phyloP scores from a whole-genome alignment of 2,329 filamentous ascomycete species.

The Sporothrix curviconia region DNA sequence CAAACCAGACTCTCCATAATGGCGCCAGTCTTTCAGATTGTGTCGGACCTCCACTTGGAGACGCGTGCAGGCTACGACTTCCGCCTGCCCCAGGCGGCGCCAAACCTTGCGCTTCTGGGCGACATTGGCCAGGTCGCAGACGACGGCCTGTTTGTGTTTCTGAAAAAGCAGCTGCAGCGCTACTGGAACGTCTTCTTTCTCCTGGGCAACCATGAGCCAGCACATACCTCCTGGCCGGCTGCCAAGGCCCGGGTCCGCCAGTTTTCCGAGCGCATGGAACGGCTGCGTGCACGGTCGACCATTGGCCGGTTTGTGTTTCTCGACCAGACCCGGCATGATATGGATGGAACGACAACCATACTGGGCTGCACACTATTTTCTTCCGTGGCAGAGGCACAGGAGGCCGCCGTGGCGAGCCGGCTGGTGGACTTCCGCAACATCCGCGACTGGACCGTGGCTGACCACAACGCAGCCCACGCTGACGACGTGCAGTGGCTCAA shows the following conservation, averaged over 20 bases:
- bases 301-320: background rate
- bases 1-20: no score
- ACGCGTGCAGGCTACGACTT: conserved; percentile 39
- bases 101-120: conserved; percentile 49
- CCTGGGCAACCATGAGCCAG: conserved; percentile 52
- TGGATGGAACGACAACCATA: background rate
- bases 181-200: conserved; percentile 47
- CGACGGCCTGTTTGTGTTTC: conserved; percentile 39
- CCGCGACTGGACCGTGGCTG: background rate
- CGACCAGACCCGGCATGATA: background rate
- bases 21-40: conserved; percentile 32
- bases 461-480: background rate
- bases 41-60: conserved; percentile 54
- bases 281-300: background rate
- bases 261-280: conserved; percentile 26
- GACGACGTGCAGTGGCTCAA: background rate
- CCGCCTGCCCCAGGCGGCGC: conserved; percentile 32
- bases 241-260: conserved; percentile 25
- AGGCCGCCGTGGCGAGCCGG: background rate
- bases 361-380: background rate
- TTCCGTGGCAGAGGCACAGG: background rate
- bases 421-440: background rate
- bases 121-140: conserved; percentile 43
- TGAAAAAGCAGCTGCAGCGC: conserved; percentile 39
- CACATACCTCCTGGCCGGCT: conserved; percentile 32